These are phyloP conservation scores for Penicillium antarcticum DNA, from an alignment of 495 filamentous ascomycete genomes.

Conservation along the genomic window DNA sequence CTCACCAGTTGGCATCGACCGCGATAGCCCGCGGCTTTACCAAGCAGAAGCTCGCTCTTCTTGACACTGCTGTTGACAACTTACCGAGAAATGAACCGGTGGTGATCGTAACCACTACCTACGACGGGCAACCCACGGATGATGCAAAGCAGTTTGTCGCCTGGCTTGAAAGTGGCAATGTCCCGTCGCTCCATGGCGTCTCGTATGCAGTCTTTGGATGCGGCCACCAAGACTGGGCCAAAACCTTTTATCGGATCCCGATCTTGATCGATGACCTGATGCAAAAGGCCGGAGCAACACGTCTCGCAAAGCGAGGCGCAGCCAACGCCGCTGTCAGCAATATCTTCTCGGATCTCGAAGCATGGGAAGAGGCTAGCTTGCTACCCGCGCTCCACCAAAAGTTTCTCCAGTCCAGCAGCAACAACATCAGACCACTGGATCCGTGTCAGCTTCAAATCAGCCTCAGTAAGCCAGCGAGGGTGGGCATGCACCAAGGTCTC, in stretches of 20 bases:
- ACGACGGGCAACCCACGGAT: not conserved
- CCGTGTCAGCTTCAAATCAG: not conserved
- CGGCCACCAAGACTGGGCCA: not conserved
- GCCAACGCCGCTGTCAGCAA: too few relatives aligned
- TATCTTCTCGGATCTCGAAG: too few relatives aligned
- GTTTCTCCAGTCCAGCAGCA: too few relatives aligned
- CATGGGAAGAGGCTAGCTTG: too few relatives aligned
- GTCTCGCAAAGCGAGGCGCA: not conserved
- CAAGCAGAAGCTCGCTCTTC: not conserved
- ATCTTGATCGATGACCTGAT: not conserved
- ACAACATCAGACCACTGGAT: too few relatives aligned
- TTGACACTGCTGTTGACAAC: not conserved
- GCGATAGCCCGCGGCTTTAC: not conserved
- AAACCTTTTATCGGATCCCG: not conserved
- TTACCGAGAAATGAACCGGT: not conserved
- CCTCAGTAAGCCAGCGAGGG: not conserved
- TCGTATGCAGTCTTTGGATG: not conserved
- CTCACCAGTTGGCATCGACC: not conserved
- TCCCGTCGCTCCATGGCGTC: not conserved
- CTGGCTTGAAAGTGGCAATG: not conserved
- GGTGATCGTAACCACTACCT: not conserved
- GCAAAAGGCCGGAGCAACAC: not conserved
- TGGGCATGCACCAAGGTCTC: not conserved
- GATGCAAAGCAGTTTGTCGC: not conserved
- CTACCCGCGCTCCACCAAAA: too few relatives aligned